These are phyloP conservation scores for Fusarium dimerum DNA, from an alignment of 2,329 filamentous ascomycete genomes.

Conservation along the genomic window DNA sequence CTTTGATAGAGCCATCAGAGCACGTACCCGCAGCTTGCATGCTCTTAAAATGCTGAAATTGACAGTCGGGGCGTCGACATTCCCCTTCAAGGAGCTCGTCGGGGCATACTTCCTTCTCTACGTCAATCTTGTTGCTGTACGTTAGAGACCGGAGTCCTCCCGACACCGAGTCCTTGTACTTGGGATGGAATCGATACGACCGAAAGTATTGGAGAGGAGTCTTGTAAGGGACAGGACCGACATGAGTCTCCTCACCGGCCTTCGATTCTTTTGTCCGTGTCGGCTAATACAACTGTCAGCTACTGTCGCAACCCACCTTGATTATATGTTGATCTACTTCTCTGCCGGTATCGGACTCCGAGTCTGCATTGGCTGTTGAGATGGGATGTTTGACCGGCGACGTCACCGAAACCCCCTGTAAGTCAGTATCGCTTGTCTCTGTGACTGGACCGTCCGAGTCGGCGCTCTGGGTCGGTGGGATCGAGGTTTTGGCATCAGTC, in stretches of 20 bases:
- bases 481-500: slow-evolving; percentile 1
- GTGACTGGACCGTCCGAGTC: slow-evolving; percentile 20
- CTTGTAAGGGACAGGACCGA: slow-evolving; percentile 64
- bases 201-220: slow-evolving; percentile 82
- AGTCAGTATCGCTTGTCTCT: slow-evolving; percentile 31
- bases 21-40: slow-evolving; percentile 42
- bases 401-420: slow-evolving; percentile 23
- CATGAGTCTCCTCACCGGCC: slow-evolving; percentile 7
- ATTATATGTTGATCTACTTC: slow-evolving; percentile 45
- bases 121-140: slow-evolving; percentile 88
- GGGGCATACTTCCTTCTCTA: slow-evolving; percentile 71
- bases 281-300: slow-evolving; percentile 25
- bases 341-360: slow-evolving; percentile 33
- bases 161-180: slow-evolving; percentile 66
- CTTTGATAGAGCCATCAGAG: slow-evolving; percentile 12
- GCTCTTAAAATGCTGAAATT: slow-evolving; percentile 72
- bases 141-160: slow-evolving; percentile 87
- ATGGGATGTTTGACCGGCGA: slow-evolving; percentile 31
- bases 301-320: slow-evolving; percentile 1
- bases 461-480: slow-evolving; percentile 11
- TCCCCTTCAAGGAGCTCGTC: slow-evolving; percentile 69
- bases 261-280: slow-evolving; percentile 6
- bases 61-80: slow-evolving; percentile 73
- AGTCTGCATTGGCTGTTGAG: slow-evolving; percentile 30
- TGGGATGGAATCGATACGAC: slow-evolving; percentile 86